Base-by-base conservation (phyloP, 306 rosid genomes). In the Clitoria ternatea region DNA sequence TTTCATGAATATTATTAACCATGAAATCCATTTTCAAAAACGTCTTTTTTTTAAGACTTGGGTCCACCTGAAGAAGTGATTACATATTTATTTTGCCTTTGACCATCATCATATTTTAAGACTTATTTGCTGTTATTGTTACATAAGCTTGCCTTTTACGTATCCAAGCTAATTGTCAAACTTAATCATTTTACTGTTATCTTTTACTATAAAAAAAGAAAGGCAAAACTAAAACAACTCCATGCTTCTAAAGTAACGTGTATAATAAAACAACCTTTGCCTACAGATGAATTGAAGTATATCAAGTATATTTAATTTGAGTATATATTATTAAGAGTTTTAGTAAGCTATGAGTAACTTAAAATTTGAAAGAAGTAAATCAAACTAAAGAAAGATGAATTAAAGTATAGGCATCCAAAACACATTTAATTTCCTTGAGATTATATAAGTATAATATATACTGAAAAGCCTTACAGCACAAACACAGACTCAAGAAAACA, bases 391-490 rank as follows among this genome's bases (percentile, higher is more conserved):
- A 0, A 24, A 32, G 15, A 53, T 67, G 24, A 67, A 6, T 32
- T 23, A 45, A 29, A 27, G 3, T 7, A 55, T 20, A 17, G 56
- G 35, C 71, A 48, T 56, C 12, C 54, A 74, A 50, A 72, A 10
- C 76, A 66, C 64, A 48, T 23, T 30, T 8, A 57, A 9, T 14
- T 54, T 53, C 15, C 44, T 33, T 10, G 23, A 17, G 22, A 22
- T 23, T 11, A 72, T 13, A 17, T 1, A 50, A 18, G 39, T 14
- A 47, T 20, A 54, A 47, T 20, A 54, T 15, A 33, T 24, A 44
- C 35, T 10, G 69, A 75, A 43, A 72, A 62, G 53, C 69, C 62
- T 63, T 36, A 18, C 61, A 44, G 61, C 24, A 77, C 24, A 40
- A 37, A 40, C 48, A 40, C 7, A 1, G 12, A n/a, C 44, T 22